Evolutionary conservation across 2,329 filamentous ascomycete species (phyloP).

Genomic region (Ceratocystis cubensis): DNA sequence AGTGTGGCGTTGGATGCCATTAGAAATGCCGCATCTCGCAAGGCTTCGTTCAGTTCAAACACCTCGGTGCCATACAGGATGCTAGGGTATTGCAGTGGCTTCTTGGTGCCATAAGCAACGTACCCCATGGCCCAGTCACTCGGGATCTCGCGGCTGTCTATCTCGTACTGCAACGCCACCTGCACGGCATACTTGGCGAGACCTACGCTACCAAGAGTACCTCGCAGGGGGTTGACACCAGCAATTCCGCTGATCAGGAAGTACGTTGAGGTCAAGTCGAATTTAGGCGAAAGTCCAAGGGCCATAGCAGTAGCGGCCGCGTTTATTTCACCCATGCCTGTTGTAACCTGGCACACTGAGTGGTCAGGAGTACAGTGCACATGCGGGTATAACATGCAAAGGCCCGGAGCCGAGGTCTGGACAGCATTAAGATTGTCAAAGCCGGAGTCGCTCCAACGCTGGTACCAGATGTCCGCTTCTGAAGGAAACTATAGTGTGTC

Average conservation of each 20-base stretch:
- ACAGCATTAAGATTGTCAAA: slow-evolving; percentile 44
- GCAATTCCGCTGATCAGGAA: slow-evolving; percentile 62
- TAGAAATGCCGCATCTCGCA: slow-evolving; percentile 40
- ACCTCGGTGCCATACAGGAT: slow-evolving; percentile 57
- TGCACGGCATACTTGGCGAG: slow-evolving; percentile 60
- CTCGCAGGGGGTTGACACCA: slow-evolving; percentile 57
- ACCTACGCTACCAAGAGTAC: slow-evolving; percentile 53
- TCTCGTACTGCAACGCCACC: slow-evolving; percentile 63
- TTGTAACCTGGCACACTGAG: slow-evolving; percentile 54
- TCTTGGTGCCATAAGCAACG: slow-evolving; percentile 47
- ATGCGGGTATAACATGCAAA: slow-evolving; percentile 52
- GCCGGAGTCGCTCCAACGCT: slow-evolving; percentile 34
- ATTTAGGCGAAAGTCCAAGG: slow-evolving; percentile 46
- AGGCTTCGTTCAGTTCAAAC: slow-evolving; percentile 49
- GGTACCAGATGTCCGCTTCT: slow-evolving; percentile 50
- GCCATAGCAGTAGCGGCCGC: slow-evolving; percentile 54
- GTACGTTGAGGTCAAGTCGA: slow-evolving; percentile 56
- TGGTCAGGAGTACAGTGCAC: slow-evolving; percentile 50
- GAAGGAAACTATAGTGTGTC: slow-evolving; percentile 40
- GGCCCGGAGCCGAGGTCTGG: slow-evolving; percentile 47
- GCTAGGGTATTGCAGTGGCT: slow-evolving; percentile 44
- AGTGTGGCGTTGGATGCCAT: slow-evolving; percentile 42
- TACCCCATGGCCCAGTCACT: slow-evolving; percentile 55
- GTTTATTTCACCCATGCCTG: slow-evolving; percentile 62
- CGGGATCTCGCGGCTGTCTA: slow-evolving; percentile 57